These are phyloP conservation scores for Blastocystis sp. DNA, from an alignment of 352 stramenopile species.

Conservation along the genomic window DNA sequence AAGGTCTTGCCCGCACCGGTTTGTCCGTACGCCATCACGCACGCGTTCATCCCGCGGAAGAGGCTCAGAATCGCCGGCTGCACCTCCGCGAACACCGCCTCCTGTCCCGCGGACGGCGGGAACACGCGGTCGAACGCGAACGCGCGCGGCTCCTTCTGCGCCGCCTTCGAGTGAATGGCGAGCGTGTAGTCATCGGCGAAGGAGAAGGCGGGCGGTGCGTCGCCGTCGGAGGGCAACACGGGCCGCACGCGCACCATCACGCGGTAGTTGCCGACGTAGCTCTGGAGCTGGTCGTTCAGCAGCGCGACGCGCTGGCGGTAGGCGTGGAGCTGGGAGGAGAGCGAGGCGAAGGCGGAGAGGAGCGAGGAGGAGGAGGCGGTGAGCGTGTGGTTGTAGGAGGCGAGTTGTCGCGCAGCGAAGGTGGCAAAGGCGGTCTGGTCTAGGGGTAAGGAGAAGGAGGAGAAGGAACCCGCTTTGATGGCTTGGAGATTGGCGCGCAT, in stretches of 20 bases:
- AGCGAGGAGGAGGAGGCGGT: not conserved
- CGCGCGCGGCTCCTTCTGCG: not conserved
- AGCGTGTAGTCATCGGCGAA: not conserved
- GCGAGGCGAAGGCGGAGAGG: not conserved
- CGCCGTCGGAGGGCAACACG: not conserved
- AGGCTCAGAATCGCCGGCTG: conserved; percentile 24
- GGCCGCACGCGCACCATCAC: conserved; percentile 36
- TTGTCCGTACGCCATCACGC: conserved; percentile 76
- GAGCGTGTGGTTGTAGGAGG: not conserved
- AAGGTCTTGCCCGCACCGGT: conserved; percentile 78
- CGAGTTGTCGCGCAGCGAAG: not conserved
- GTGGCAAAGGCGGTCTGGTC: not conserved
- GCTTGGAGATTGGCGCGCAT: not conserved
- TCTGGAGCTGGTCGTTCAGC: conserved; percentile 27
- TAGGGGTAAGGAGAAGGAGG: not conserved
- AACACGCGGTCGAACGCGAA: conserved; percentile 56
- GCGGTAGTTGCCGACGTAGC: conserved; percentile 47
- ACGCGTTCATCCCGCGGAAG: conserved; percentile 74
- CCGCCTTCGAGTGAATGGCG: not conserved
- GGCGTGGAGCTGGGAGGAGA: not conserved
- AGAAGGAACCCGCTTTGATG: not conserved
- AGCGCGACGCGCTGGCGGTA: conserved; percentile 19
- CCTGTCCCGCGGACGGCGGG: not conserved
- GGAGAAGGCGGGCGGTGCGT: too few species aligned
- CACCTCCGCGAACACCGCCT: conserved; percentile 24